Base-by-base conservation (phyloP, 2,329 filamentous ascomycete genomes). In the Parascedosporium putredinis region DNA sequence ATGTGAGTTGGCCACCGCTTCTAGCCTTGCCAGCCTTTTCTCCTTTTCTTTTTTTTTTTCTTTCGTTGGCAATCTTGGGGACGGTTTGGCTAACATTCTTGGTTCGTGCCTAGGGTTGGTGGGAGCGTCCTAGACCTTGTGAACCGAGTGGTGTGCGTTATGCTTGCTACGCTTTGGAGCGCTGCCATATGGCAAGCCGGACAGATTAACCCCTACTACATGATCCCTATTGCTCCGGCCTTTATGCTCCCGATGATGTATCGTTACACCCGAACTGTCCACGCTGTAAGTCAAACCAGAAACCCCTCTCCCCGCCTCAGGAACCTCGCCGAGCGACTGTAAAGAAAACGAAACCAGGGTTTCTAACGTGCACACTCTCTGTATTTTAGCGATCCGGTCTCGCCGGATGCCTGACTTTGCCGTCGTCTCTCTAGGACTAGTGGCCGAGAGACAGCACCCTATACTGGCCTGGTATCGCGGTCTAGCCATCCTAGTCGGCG, bases 231-330 rank as follows among this genome's bases (percentile, higher is more conserved):
- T 59, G 71, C 75, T 12, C 65, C 67, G 3, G 64, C 79, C 5
- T 81, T 72, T 55, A 78, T 80, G 73, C 56, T 76, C n/a, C 78
- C 77, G 1, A 79, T 79, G 76, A 62, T 79, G 9, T 77, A 78
- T 52, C 67, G 76, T 24, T 78, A 70, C 52, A 75, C 74, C 0
- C 73, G 75, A 51, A 78, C 74, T 56, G 62, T 67, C 7, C 76
- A 79, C 58, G 73, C 75, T 29, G 70, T 73, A 65, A 57, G 66
- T 43, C 6, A 45, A 22, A 16, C 14, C 8, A 5, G 10, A 18
- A 18, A 3, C 6, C 2, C 20, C 12, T 4, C 7, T 25, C 18
- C 4, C 29, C n/a, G 14, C n/a, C 9, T 16, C 20, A 14, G 27
- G 31, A 34, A 10, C 20, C n/a, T 14, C 18, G 2, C 24, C 14